Percentiles rank a stretch among this genome's conserved stretches.
These are phyloP conservation scores for Salix udensis DNA, from an alignment of 345 rosid genomes.

Conservation along the genomic window DNA sequence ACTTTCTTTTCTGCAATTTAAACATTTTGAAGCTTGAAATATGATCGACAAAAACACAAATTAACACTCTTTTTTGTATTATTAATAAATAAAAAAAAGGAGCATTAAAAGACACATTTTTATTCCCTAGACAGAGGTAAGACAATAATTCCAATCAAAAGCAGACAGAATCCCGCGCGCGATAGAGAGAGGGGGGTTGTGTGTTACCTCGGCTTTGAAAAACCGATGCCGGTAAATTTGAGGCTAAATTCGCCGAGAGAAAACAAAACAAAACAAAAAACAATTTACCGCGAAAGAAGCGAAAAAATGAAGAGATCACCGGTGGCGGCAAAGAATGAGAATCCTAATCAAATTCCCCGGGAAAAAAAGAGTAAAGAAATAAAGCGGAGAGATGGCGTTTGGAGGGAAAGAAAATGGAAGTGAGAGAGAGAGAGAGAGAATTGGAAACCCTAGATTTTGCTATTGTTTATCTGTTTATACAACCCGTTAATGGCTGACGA, in stretches of 20 bases:
- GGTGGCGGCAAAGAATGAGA: neutral
- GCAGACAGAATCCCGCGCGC: neutral
- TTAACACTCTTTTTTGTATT: neutral
- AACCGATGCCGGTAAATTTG: neutral
- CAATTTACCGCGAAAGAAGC: neutral
- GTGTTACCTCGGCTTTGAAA: constrained; percentile 18
- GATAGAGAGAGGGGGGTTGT: neutral
- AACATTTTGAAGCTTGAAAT: neutral
- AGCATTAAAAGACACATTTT: too few relatives aligned
- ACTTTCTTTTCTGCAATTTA: neutral
- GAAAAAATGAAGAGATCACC: neutral
- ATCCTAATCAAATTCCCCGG: neutral
- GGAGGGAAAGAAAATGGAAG: constrained; percentile 31
- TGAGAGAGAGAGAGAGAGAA: neutral
- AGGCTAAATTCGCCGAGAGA: constrained; percentile 24
- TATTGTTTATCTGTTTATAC: neutral
- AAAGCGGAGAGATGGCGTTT: constrained; percentile 9
- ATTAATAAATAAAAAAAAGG: too few relatives aligned
- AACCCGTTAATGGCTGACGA: neutral
- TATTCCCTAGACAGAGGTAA: too few relatives aligned
- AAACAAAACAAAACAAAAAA: neutral
- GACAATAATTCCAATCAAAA: neutral
- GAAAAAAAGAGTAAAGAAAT: neutral
- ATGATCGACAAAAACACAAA: neutral
- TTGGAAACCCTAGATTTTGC: constrained; percentile 24